phyloP scores from a whole-genome alignment of 1,139 yeast genomes.

The Geotrichum europaeum region DNA sequence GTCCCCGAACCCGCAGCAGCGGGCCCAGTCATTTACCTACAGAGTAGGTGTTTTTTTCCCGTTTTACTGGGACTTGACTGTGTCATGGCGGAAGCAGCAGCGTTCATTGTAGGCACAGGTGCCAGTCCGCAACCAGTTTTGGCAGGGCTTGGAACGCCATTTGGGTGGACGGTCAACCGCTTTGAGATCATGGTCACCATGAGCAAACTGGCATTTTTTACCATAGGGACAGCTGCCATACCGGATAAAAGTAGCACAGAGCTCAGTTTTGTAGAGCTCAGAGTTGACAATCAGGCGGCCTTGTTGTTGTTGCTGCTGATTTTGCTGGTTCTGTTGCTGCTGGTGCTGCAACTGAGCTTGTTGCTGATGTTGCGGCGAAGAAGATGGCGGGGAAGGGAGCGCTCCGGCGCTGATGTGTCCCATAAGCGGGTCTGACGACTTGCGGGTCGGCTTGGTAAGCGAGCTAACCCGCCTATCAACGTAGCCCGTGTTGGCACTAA shows the following conservation, averaged over 20 bases:
- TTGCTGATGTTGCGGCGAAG: slow-evolving; percentile 11
- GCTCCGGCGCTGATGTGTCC: not conserved
- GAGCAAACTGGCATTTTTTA: slow-evolving; percentile 90
- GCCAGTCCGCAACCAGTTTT: slow-evolving; percentile 79
- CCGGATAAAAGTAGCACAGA: slow-evolving; percentile 73
- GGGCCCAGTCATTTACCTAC: not conserved
- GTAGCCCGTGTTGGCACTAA: not conserved
- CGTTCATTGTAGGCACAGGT: slow-evolving; percentile 84
- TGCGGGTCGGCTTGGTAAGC: slow-evolving; percentile 9
- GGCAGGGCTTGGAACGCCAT: slow-evolving; percentile 89
- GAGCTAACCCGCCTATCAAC: not conserved
- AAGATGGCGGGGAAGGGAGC: slow-evolving; percentile 11
- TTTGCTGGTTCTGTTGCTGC: not conserved
- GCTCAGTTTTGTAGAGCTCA: slow-evolving; percentile 80
- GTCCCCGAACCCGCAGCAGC: not conserved
- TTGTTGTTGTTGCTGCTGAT: not conserved
- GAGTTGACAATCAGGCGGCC: slow-evolving; percentile 48
- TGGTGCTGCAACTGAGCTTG: slow-evolving; percentile 8
- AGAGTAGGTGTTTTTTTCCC: no score
- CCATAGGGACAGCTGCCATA: slow-evolving; percentile 75
- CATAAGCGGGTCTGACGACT: slow-evolving; percentile 2
- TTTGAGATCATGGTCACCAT: slow-evolving; percentile 74
- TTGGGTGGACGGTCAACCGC: slow-evolving; percentile 68
- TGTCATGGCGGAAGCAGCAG: slow-evolving; percentile 77
- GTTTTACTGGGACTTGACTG: not conserved